Base-by-base conservation (phyloP, 768 basidiomycete species). In the Lactarius vividus region DNA sequence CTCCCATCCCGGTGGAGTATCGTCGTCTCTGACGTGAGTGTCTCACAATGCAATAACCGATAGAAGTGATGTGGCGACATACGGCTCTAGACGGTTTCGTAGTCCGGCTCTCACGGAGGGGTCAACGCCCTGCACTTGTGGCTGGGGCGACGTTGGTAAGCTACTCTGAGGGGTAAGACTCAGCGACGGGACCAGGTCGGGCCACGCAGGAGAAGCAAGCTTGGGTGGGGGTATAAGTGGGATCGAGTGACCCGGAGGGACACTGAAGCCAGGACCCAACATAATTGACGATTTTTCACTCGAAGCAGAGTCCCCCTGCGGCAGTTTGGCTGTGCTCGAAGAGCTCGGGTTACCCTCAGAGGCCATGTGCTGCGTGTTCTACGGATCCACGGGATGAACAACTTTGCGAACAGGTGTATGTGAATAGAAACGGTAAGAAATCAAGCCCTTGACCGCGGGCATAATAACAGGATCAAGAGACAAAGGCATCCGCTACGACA, bases 51-150 rank as follows among this genome's bases (percentile, higher is more conserved):
- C 10, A 28, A 55, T 20, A 33, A 33, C 18, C 31, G 18, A 33
- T 13, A 16, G 9, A 55, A 6, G 20, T n/a, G 29, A 31, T n/a
- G 31, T 20, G 20, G 29, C 10, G 49, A 31, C 57, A 8, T 53
- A 59, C 59, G 31, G 49, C 7, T 59, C 39, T 13, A 65, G 64
- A n/a, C 58, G 42, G n/a, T 37, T 60, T 49, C 39, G 53, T 4
- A 1, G 23, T 56, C 35, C 42, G 4, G 40, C 40, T 0, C 26
- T 29, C 5, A 23, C 40, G 13, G 33, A 8, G 6, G 39, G 58
- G 20, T 55, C 52, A 16, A 18, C 35, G 8, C n/a, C 39, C 33
- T 16, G 59, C 11, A 8, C 4, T 6, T 10, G 53, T n/a, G 33
- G 42, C 20, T 31, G 55, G 28, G 53, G n/a, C 9, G 59, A 23